phyloP scores from a whole-genome alignment of 305 asterid genomes.

The Salvia sclarea region DNA sequence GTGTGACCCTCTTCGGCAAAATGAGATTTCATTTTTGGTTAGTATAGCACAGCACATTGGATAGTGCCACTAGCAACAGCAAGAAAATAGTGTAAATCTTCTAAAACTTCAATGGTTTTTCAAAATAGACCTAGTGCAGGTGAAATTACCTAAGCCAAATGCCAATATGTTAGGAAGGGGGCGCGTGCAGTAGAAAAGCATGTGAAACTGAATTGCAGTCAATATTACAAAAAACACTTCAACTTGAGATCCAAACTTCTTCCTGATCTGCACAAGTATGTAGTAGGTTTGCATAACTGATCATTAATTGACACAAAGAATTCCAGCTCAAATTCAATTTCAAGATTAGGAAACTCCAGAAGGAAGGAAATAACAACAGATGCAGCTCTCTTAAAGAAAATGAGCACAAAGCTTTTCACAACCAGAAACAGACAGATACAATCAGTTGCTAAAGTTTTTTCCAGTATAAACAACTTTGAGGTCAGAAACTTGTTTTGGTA shows the following conservation, averaged over 20 bases:
- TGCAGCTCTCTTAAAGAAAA: slow-evolving; percentile 20
- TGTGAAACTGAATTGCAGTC: slow-evolving; percentile 83
- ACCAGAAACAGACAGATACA: neutral
- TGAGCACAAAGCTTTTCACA: slow-evolving; percentile 10
- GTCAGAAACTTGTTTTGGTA: neutral
- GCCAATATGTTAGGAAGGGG: slow-evolving; percentile 97
- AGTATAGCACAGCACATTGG: neutral
- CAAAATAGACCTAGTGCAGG: slow-evolving; percentile 25
- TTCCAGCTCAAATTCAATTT: slow-evolving; percentile 4
- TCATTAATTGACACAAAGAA: slow-evolving; percentile 20
- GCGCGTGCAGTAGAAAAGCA: slow-evolving; percentile 91
- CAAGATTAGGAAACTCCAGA: neutral
- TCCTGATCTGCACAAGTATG: slow-evolving; percentile 66
- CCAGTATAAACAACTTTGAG: slow-evolving; percentile 2
- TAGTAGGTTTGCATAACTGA: slow-evolving; percentile 23
- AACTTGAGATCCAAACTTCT: slow-evolving; percentile 83
- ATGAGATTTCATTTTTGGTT: neutral
- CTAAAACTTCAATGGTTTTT: neutral
- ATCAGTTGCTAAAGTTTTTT: slow-evolving; percentile 15
- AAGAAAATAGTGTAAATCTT: neutral
- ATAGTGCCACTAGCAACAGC: neutral
- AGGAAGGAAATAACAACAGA: slow-evolving; percentile 3
- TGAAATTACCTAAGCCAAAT: slow-evolving; percentile 74
- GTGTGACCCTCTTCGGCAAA: neutral
- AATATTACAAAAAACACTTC: slow-evolving; percentile 86